phyloP scores from a whole-genome alignment of 371 early-diverging fungal genomes.

The Thermomucor indicae-seudaticae region DNA sequence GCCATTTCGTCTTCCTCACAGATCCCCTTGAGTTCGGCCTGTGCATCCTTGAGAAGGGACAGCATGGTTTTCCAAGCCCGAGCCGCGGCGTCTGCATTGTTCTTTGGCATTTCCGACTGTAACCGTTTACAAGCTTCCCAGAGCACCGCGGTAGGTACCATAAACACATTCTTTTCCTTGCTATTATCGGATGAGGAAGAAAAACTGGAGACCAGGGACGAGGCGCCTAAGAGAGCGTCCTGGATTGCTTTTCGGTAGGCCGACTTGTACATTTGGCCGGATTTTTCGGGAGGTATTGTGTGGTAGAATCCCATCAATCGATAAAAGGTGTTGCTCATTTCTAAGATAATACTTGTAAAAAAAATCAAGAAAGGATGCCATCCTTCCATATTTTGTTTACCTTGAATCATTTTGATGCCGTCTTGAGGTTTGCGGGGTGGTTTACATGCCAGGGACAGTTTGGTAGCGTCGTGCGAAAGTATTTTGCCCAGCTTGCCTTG shows the following conservation, averaged over 20 bases:
- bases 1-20: slow-evolving; percentile 18
- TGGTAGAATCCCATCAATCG: slow-evolving; percentile 39
- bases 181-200: slow-evolving; percentile 10
- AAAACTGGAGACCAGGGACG: slow-evolving; percentile 27
- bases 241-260: slow-evolving; percentile 16
- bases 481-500: slow-evolving; percentile 29
- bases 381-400: too few species aligned
- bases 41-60: slow-evolving; percentile 30
- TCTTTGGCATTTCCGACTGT: slow-evolving; percentile 14
- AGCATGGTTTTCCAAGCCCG: slow-evolving; percentile 18
- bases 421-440: slow-evolving; percentile 41
- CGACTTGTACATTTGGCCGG: slow-evolving; percentile 12
- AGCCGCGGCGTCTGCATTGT: slow-evolving; percentile 31
- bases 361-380: too few species aligned
- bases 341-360: too few species aligned
- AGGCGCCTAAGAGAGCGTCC: slow-evolving; percentile 18
- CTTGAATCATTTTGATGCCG: slow-evolving; percentile 27
- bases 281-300: slow-evolving; percentile 25
- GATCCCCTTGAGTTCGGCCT: slow-evolving; percentile 3
- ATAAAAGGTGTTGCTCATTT: slow-evolving; percentile 35
- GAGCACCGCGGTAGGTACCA: slow-evolving; percentile 40
- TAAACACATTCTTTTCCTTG: slow-evolving; percentile 11
- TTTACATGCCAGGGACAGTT: slow-evolving; percentile 44
- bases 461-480: slow-evolving; percentile 43
- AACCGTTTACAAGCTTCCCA: slow-evolving; percentile 39